Evolutionary conservation across 2,329 filamentous ascomycete species (phyloP), one percentile per base, ranked within the genome.

Genomic region (Aspergillus ochraceus): DNA sequence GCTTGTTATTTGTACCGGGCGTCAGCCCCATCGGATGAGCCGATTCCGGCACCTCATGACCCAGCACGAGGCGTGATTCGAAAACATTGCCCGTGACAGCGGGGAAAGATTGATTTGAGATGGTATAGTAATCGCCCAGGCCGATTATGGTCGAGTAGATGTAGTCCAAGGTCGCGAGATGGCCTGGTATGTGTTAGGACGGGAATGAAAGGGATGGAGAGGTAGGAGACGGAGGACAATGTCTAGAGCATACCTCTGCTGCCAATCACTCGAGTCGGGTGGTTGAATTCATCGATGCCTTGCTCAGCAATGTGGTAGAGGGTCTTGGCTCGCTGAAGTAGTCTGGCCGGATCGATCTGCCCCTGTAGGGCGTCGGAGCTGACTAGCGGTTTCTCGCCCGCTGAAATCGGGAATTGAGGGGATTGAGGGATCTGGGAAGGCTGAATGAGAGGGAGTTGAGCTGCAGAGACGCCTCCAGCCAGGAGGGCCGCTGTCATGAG

Each of bases 241-340:
- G n/a, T 30, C 29, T n/a, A 55, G 36, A 4, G 39, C 59, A 46
- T 74, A 87, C 86, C 86, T 70, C 83, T 70, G 63, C 86, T 89
- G 30, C 88, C 88, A 64, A 91, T 90, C 22, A 90, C 88, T 55
- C 88, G 83, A 1, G 88, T 91, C 1, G 88, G 88, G 66, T 88
- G 88, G 61, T 84, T 84, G 69, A 86, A 89, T 63, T 90, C 86
- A 1, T 81, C 77, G 61, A 83, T 76, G 11, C 83, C 81, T 55
- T 82, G 77, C 71, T 87, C 79, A 0, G 88, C 88, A 57, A 90
- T 83, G 54, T 83, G 77, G 66, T 84, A 90, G 9, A 91, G 81
- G 30, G 84, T 74, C 65, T 87, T 78, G 11, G 88, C 87, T 47
- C 87, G 83, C 9, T 77, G 74, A 50, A 87, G 73, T 9, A 91